Base-by-base conservation (phyloP, 352 stramenopile genomes). In the Phytophthora ramorum region DNA sequence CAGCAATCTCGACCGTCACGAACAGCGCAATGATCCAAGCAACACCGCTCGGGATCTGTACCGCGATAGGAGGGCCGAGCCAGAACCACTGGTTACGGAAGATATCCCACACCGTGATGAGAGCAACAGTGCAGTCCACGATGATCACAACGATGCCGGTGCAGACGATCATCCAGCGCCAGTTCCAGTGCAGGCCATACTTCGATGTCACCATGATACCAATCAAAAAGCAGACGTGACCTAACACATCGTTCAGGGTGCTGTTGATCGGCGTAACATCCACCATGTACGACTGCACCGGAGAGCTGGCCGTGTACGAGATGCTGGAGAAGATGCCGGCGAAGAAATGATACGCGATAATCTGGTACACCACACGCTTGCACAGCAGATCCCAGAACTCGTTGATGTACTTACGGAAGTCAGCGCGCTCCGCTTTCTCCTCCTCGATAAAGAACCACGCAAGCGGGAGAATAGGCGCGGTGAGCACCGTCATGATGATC, bases 281-380 rank as follows among this genome's bases (percentile, higher is more conserved):
- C 10, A 72, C 75, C 64, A 78, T 57, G 66, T 76, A 76, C 28
- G 56, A 71, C 48, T 79, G 63, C 13, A 83, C 58, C 1, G 74
- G 72, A 0, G 54, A 68, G 24, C 59, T 73, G 34, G 68, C 71
- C 17, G 68, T 79, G 60, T 73, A 78, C 68, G 56, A 71, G 38
- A 85, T 80, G 32, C 53, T 53, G 5, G 63, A 64, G 58, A 88
- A 82, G 54, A 86, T 69, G 19, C 71, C 71, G 19, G 63, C 68
- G 16, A 83, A 73, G 50, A 89, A 84, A 56, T 79, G 64, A 44
- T 83, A 77, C 1, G 66, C 54, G 34, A 89, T 76, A 26, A 87
- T 51, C 53, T 86, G 76, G 58, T 80, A 83, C 67, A 89, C 71
- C 0, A 75, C 78, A 19, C 73, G 73, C 48, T 60, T 68, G 58